Percentiles rank a stretch among this genome's conserved stretches.
Conservation (phyloP, 108 stramenopile species). For the Epipyxis sp. region DNA sequence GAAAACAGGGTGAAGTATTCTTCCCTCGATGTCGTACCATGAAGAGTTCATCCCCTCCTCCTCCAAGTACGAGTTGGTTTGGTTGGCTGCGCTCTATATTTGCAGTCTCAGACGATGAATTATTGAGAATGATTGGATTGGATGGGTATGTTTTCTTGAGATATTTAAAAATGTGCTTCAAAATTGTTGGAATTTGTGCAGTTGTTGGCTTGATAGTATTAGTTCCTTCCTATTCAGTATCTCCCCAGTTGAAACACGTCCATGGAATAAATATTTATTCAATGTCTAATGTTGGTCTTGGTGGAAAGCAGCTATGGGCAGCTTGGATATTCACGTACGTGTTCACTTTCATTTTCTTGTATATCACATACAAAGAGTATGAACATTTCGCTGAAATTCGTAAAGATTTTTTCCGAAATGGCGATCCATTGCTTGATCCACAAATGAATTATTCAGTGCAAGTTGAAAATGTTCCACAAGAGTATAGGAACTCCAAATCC, state of each 20-base stretch:
- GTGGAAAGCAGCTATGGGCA: slow-evolving; percentile 23
- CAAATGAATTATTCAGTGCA: slow-evolving; percentile 24
- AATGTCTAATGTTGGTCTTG: slow-evolving; percentile 9
- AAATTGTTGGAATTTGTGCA: neutral
- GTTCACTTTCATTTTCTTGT: slow-evolving; percentile 14
- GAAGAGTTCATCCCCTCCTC: neutral
- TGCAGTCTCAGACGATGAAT: slow-evolving; percentile 16
- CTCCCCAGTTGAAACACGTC: neutral
- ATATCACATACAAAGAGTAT: slow-evolving; percentile 2
- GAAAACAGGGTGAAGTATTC: neutral
- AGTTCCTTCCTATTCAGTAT: neutral
- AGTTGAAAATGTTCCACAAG: slow-evolving; percentile 25
- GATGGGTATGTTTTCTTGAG: slow-evolving; percentile 29
- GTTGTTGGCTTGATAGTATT: neutral
- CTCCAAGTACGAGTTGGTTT: neutral
- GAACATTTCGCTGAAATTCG: neutral
- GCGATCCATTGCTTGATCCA: neutral
- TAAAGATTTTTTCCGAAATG: neutral
- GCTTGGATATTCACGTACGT: neutral
- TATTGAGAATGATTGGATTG: slow-evolving; percentile 8
- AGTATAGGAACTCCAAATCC: neutral
- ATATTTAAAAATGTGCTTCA: neutral
- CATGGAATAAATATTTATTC: neutral
- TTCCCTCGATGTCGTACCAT: neutral
- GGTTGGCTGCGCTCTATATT: neutral